Base-by-base conservation (phyloP, 192 early-diverging fungal species). In the Diversispora epigaea region DNA sequence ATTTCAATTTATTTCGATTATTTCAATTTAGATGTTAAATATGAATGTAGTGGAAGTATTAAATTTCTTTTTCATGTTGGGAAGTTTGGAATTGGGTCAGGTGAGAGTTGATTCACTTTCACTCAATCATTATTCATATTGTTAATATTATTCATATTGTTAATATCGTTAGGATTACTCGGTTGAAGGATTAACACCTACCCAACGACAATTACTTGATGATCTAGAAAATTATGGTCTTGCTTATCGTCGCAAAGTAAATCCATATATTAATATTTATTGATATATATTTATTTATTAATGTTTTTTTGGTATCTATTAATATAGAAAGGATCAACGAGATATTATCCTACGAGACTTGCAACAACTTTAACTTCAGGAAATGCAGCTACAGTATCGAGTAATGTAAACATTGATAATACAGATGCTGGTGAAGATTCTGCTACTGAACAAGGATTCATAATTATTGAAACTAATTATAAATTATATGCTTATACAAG, bases 401-500 rank as follows among this genome's bases (percentile, higher is more conserved):
- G 41, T 9, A 72, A 76, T 47, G 81, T 77, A 25, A 71, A 64
- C 10, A 68, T 68, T 32, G 58, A 56, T 7, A 58, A 41, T 45
- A 69, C 78, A 32, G 63, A 39, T 6, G 82, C 78, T 47, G 77
- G 69, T 4, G 79, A 79, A 49, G 81, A 82, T n/a, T 80, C 78
- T 32, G 82, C 82, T 61, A 43, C 76, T 69, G 84, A 89, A 12
- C 82, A 86, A 39, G 95, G 95, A 32, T 99, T 91, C 79, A 91
- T 99, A 73, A 89, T 99, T 22, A 73, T 99, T 14, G 97, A 99
- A 76, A 99, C 97, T 2, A 99, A 99, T 80, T 97, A 93, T 76
- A 85, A 91, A 14, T 73, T 99, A 11, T 99, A 99, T 78, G 96
- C 97, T 0, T 99, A 97, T 79, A 98, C 96, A 52, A 82, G 91